Conservation (phyloP, 805 yeast genomes). For the Candida ponderosae region DNA sequence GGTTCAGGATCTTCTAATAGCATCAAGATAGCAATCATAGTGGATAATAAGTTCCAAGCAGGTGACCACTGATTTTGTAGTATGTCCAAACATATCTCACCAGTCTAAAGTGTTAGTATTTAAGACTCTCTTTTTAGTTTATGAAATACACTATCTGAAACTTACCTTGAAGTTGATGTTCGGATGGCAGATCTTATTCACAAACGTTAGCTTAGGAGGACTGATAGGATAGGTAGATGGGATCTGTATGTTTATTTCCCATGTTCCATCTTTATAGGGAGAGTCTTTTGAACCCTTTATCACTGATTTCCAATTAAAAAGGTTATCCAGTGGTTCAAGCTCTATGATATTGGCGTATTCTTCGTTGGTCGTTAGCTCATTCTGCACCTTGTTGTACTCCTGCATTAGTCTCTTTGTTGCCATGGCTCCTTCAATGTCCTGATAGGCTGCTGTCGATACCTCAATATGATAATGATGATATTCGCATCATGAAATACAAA, state of each 20-base stretch:
- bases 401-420: slow-evolving; percentile 27
- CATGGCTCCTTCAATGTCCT: too few species aligned
- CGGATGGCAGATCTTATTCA: slow-evolving; percentile 35
- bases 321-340: slow-evolving; percentile 40
- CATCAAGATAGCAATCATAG: slow-evolving; percentile 49
- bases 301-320: slow-evolving; percentile 43
- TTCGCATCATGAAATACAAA: too few species aligned
- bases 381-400: slow-evolving; percentile 24
- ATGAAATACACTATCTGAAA: not conserved
- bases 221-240: slow-evolving; percentile 44
- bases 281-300: slow-evolving; percentile 47
- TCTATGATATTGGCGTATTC: slow-evolving; percentile 25
- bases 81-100: slow-evolving; percentile 67
- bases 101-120: slow-evolving; percentile 26
- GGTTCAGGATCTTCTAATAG: slow-evolving; percentile 62
- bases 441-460: too few species aligned
- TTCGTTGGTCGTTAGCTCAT: slow-evolving; percentile 14
- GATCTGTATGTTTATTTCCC: slow-evolving; percentile 40
- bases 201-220: slow-evolving; percentile 51
- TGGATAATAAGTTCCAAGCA: slow-evolving; percentile 55
- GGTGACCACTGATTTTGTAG: slow-evolving; percentile 62
- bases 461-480: too few species aligned
- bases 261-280: slow-evolving; percentile 43
- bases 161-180: slow-evolving; percentile 31
- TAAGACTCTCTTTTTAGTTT: too few species aligned